These are phyloP conservation scores for Smittium culicis DNA, from an alignment of 371 early-diverging fungal genomes.

Conservation along the genomic window DNA sequence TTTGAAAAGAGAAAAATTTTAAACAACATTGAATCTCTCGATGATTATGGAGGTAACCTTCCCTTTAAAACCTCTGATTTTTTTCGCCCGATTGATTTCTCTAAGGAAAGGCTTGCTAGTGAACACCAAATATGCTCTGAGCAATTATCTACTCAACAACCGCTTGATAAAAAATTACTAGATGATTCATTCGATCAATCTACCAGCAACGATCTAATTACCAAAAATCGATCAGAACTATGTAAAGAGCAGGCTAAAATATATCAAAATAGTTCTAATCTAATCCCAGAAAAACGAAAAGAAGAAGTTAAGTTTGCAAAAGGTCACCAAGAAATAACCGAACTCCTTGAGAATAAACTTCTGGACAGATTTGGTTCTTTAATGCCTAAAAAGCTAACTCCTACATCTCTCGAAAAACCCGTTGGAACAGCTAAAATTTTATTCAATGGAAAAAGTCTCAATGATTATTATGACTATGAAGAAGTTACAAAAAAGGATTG, in stretches of 20 bases:
- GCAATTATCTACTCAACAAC: too few species aligned
- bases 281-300: not conserved
- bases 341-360: not conserved
- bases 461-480: not conserved
- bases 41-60: not conserved
- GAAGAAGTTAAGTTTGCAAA: not conserved
- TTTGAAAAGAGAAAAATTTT: not conserved
- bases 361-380: not conserved
- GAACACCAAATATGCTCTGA: too few species aligned
- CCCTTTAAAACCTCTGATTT: not conserved
- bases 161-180: too few species aligned
- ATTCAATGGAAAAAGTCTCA: not conserved
- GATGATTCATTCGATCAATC: too few species aligned
- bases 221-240: too few species aligned
- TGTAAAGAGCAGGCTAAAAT: not conserved
- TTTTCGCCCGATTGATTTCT: not conserved
- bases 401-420: not conserved
- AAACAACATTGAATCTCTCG: not conserved
- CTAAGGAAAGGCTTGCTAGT: not conserved
- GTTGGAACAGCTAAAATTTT: not conserved
- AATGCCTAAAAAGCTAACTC: not conserved
- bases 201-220: too few species aligned
- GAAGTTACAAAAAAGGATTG: not conserved
- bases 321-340: not conserved
- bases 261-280: not conserved